These are phyloP conservation scores for Coleophoma crateriformis DNA, from an alignment of 2,329 filamentous ascomycete genomes.

Conservation along the genomic window DNA sequence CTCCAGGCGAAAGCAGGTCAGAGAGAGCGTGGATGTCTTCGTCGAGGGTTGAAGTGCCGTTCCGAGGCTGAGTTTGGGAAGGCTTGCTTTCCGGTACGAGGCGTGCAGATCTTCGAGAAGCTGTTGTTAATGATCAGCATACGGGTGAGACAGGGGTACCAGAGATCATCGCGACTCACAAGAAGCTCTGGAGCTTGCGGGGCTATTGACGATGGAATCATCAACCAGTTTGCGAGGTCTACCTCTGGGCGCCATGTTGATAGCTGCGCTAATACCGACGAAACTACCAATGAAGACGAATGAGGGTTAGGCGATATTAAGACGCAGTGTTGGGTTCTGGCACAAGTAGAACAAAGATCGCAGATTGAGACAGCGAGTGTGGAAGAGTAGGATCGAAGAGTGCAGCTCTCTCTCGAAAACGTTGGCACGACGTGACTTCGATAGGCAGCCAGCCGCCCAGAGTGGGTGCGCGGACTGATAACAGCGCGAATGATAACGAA, in stretches of 20 bases:
- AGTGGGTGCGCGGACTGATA: no score
- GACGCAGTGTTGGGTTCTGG: no score
- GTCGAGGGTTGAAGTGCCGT: no score
- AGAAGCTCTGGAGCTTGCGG: conserved; percentile 14
- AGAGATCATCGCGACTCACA: conserved; percentile 12
- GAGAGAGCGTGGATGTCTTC: neutral
- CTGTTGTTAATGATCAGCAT: conserved; percentile 10
- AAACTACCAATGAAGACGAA: no score
- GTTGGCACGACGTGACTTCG: no score
- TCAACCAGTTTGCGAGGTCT: conserved; percentile 16
- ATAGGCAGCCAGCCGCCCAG: no score
- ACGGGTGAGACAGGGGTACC: neutral
- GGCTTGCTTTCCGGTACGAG: conserved; percentile 6
- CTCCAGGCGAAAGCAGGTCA: neutral
- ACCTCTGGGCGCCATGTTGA: conserved; percentile 11
- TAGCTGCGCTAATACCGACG: neutral
- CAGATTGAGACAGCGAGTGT: no score
- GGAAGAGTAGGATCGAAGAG: neutral
- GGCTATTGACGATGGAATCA: conserved; percentile 12
- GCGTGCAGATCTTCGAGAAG: conserved; percentile 13
- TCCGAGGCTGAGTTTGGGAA: neutral
- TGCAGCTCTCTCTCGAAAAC: no score
- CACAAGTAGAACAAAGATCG: no score
- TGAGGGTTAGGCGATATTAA: no score
- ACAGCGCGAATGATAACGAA: no score